phyloP scores from a whole-genome alignment of 2,329 filamentous ascomycete genomes.

The Epichloe glyceriae region DNA sequence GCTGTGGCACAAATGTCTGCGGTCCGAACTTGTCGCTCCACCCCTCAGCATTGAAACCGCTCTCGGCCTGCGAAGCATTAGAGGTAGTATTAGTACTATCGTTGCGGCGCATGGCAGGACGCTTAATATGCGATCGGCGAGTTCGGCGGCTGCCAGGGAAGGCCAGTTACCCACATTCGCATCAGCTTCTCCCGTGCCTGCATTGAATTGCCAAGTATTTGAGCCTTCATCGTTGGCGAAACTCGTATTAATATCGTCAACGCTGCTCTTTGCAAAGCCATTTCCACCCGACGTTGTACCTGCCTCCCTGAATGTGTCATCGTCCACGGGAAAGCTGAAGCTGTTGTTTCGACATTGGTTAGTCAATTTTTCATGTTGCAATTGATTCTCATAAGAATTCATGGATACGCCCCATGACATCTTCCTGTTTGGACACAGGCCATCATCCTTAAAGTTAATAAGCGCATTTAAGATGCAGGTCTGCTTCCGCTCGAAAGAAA shows the following conservation, averaged over 20 bases:
- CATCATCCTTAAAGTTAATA: conserved; percentile 18
- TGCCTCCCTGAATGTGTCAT: conserved; percentile 26
- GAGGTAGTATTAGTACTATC: conserved; percentile 12
- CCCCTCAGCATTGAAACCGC: conserved; percentile 35
- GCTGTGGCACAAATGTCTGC: conserved; percentile 39
- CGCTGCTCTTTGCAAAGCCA: conserved; percentile 35
- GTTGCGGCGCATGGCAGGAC: conserved; percentile 10
- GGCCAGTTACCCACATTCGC: conserved; percentile 18
- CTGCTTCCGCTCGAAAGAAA: conserved; percentile 29
- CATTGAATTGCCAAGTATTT: conserved; percentile 37
- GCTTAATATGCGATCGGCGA: conserved; percentile 27
- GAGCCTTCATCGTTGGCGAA: conserved; percentile 39
- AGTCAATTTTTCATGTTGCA: conserved; percentile 13
- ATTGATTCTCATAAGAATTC: background rate
- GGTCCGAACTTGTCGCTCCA: conserved; percentile 43
- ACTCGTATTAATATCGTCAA: conserved; percentile 49
- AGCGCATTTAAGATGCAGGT: conserved; percentile 23
- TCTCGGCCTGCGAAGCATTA: conserved; percentile 13
- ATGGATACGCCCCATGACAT: background rate
- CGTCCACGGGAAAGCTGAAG: conserved; percentile 35
- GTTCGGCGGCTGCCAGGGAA: conserved; percentile 26
- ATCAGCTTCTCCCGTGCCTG: conserved; percentile 26
- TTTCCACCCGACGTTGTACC: conserved; percentile 9
- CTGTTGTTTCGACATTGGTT: conserved; percentile 26
- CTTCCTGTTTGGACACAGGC: background rate